These are phyloP conservation scores for Paraphoma chrysanthemicola DNA, from an alignment of 2,329 filamentous ascomycete genomes.

Conservation along the genomic window DNA sequence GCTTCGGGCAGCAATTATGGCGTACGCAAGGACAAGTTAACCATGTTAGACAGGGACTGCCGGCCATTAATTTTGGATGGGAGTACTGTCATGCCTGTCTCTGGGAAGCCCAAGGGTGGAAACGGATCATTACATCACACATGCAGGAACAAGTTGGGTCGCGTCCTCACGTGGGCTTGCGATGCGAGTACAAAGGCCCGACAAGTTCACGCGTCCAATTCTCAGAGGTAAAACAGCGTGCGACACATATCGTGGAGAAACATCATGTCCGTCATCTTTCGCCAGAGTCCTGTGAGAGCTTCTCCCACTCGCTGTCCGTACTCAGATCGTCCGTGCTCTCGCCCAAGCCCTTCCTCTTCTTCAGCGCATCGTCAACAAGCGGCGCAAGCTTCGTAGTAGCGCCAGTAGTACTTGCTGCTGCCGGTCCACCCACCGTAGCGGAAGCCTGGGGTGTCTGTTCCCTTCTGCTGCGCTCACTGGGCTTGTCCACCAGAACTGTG, in stretches of 20 bases:
- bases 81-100: background rate
- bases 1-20: constrained; percentile 3
- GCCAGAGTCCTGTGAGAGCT: constrained; percentile 69
- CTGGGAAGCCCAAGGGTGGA: background rate
- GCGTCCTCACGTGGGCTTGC: constrained; percentile 32
- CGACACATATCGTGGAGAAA: constrained; percentile 2
- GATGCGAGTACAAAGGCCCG: background rate
- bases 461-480: constrained; percentile 19
- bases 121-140: background rate
- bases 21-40: background rate
- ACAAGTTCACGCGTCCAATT: background rate
- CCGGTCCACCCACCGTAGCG: constrained; percentile 14
- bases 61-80: background rate
- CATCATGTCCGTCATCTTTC: constrained; percentile 34
- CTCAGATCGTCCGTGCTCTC: constrained; percentile 66
- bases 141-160: constrained; percentile 16
- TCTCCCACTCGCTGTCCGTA: constrained; percentile 98
- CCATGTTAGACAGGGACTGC: background rate
- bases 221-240: constrained; percentile 2
- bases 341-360: constrained; percentile 54
- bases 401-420: constrained; percentile 36
- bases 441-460: constrained; percentile 27
- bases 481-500: constrained; percentile 43
- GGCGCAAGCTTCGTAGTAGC: constrained; percentile 38
- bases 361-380: constrained; percentile 46